A percentile compares a stretch with the other conserved stretches of the same genome.
Evolutionary conservation across 305 asterid genomes (phyloP).

Genomic region (Nicotiana rustica): DNA sequence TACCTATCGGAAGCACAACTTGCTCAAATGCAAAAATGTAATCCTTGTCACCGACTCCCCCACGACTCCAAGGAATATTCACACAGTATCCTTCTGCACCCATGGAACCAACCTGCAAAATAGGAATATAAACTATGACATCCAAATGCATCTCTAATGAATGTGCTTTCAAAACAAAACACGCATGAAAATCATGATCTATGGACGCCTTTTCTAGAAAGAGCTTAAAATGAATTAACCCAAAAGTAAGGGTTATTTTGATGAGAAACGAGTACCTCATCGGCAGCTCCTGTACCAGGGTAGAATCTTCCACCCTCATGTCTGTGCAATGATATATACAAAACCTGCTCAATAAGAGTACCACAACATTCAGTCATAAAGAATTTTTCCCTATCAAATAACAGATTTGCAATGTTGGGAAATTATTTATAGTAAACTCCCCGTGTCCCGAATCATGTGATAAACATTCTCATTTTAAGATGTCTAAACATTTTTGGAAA

Average conservation of each 20-base stretch:
- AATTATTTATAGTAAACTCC: not conserved
- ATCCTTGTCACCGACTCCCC: constrained; percentile 98
- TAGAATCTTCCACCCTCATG: constrained; percentile 93
- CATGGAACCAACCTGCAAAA: constrained; percentile 82
- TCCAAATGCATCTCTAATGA: constrained; percentile 22
- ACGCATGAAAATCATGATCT: not conserved
- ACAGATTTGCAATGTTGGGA: not conserved
- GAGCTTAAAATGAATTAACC: not conserved
- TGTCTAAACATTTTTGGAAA: not conserved
- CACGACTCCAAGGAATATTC: constrained; percentile 92
- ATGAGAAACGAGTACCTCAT: constrained; percentile 63
- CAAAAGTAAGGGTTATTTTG: not conserved
- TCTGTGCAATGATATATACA: constrained; percentile 91
- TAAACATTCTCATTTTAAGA: constrained; percentile 18
- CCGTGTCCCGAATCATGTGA: not conserved
- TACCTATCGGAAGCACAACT: constrained; percentile 94
- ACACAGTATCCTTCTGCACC: constrained; percentile 98
- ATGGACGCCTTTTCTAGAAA: not conserved
- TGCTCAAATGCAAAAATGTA: constrained; percentile 92
- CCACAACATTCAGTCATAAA: constrained; percentile 10
- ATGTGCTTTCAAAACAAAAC: not conserved
- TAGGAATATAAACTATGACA: constrained; percentile 33
- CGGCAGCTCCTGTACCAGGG: constrained; percentile 98
- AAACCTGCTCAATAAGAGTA: constrained; percentile 59
- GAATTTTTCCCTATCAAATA: not conserved